Base-by-base conservation (phyloP, 495 filamentous ascomycete species). In the Aspergillus affinis region DNA sequence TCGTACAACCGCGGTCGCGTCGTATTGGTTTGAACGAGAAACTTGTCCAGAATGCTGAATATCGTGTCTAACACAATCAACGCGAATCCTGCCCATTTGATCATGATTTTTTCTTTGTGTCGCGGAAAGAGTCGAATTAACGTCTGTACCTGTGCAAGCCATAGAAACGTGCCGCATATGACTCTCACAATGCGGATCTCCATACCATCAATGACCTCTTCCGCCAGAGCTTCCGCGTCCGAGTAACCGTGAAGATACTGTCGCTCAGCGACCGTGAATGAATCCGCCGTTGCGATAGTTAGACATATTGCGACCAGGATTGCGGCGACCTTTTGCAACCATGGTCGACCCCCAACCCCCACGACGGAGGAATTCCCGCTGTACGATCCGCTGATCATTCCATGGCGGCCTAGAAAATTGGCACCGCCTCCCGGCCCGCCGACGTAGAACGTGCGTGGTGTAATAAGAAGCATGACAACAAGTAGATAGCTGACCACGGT, bases 21-120 rank as follows among this genome's bases (percentile, higher is more conserved):
- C 0, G 78, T 82, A 18, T 79, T 78, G 19, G 83, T 84, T 27
- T 79, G 73, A n/a, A 78, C 74, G 27, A 90, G 77, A 64, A 98
- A 98, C 62, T 88, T 91, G 72, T 97, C 93, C 45, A 98, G 82
- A 47, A 88, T 90, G 61, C 87, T 88, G 67, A 98, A 98, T 2
- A 90, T 86, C 7, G 91, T 88, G 66, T 98, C 94, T 27, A 98
- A 79, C 2, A 91, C 81, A 62, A 98, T 97, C 48, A 98, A 82
- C 6, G 89, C 90, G 73, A 98, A 97, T 2, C 92, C 94, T 9
- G 91, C 89, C 94, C 94, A 98, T 75, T 97, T 98, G 76, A 98
- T 98, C 68, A 97, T 89, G 20, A 98, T 85, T 74, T 97, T 98
- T 71, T 98, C 94, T 62, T 95, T 92, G 66, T 97, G 92, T 26